phyloP scores from a whole-genome alignment of 1,284 basidiomycete genomes.

The Athelia sp. region DNA sequence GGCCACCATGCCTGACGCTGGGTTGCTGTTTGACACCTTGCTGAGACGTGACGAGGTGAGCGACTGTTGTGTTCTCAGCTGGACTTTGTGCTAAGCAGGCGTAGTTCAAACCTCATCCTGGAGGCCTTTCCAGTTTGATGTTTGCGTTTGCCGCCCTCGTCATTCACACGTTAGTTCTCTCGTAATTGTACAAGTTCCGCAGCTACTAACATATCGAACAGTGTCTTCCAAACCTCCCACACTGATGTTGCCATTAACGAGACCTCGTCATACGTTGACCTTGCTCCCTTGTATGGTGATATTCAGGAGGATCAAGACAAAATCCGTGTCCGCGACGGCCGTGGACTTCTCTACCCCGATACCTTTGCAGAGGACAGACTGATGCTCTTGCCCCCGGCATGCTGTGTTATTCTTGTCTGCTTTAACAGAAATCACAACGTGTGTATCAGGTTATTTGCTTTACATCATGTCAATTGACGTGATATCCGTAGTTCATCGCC shows the following conservation, averaged over 20 bases:
- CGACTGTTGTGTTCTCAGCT: neutral
- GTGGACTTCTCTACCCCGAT: conserved; percentile 65
- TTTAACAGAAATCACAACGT: conserved; percentile 89
- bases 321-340: conserved; percentile 60
- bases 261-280: conserved; percentile 84
- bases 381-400: conserved; percentile 76
- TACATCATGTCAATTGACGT: neutral
- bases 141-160: conserved; percentile 80
- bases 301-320: conserved; percentile 56
- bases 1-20: conserved; percentile 71
- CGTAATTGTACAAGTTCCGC: conserved; percentile 7
- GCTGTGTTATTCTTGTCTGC: conserved; percentile 66
- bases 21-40: conserved; percentile 70
- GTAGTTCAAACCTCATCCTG: conserved; percentile 54
- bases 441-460: conserved; percentile 17
- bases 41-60: conserved; percentile 49
- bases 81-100: neutral
- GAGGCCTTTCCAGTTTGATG: conserved; percentile 73
- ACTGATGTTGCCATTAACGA: conserved; percentile 68
- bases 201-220: conserved; percentile 17
- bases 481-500: conserved; percentile 62
- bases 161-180: conserved; percentile 58
- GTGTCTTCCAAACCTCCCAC: conserved; percentile 73
- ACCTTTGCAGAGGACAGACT: conserved; percentile 74
- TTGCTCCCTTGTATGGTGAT: conserved; percentile 75